Base-by-base conservation (phyloP, 2,329 filamentous ascomycete genomes). In the Helicocarpus griseus region DNA sequence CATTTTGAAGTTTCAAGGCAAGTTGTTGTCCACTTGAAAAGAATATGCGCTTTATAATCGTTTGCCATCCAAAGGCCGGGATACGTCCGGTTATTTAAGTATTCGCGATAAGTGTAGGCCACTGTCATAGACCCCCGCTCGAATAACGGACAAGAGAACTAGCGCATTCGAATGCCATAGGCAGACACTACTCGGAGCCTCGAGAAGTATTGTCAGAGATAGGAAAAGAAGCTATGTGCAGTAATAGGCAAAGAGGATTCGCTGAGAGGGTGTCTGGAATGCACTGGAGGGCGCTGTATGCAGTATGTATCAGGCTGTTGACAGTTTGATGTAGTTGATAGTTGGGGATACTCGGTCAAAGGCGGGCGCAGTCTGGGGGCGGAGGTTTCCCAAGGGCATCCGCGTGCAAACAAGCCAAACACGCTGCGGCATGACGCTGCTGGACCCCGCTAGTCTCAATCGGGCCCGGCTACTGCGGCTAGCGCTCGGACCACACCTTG, bases 1-100 rank as follows among this genome's bases (percentile, higher is more conserved):
- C 83, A 88, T 88, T 54, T 66, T 77, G 57, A 55, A 55, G 38
- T 13, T 7, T 9, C 21, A 47, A 28, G 24, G 2, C 35, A 29
- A 28, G 45, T 24, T 35, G 31, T 28, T 47, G 24, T 47, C 26
- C 24, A 19, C 17, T 26, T 40, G 45, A 17, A 33, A 17, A 47
- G 17, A 13, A 17, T 26, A 19, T 35, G 5, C 17, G 24, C 31
- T n/a, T 17, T 45, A 28, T 13, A 29, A 17, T 9, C 21, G 21
- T 14, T 45, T 6, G 38, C 33, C 38, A 35, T 50, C 8, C 36
- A 36, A 50, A 29, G 24, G 11, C 31, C n/a, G 29, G 19, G 13
- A 36, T 29, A 35, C 29, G 26, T 17, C 11, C 31, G 19, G 19
- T 11, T 36, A 47, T 36, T 11, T 22, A 17, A 35, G 14, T 5